Evolutionary conservation across 2,329 filamentous ascomycete species (phyloP).

Genomic region (Colletotrichum sp.): DNA sequence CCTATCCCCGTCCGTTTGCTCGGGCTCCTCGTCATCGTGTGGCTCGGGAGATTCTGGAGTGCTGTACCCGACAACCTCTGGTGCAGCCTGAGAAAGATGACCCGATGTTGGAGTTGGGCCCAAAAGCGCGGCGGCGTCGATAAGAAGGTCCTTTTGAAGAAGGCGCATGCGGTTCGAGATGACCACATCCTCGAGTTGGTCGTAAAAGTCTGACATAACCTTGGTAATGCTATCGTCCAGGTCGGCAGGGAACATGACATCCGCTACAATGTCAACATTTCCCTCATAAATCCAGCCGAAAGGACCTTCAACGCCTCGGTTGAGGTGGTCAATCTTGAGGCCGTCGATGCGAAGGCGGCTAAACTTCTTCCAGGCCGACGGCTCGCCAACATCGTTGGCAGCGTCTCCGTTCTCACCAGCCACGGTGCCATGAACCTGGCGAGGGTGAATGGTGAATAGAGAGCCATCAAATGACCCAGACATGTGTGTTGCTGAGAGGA

Average conservation of each 20-base stretch:
- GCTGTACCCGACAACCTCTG: background rate
- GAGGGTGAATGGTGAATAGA: slow-evolving; percentile 94
- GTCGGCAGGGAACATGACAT: slow-evolving; percentile 92
- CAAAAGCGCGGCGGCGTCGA: slow-evolving; percentile 23
- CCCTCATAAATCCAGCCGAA: slow-evolving; percentile 99
- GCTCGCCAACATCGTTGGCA: slow-evolving; percentile 64
- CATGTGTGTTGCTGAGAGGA: slow-evolving; percentile 93
- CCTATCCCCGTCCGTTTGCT: slow-evolving; percentile 58
- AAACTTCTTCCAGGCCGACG: slow-evolving; percentile 91
- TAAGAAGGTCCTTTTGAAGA: slow-evolving; percentile 51
- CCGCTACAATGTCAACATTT: slow-evolving; percentile 94
- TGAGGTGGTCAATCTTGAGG: slow-evolving; percentile 93
- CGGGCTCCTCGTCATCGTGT: background rate
- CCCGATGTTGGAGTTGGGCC: slow-evolving; percentile 34
- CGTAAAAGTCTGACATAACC: slow-evolving; percentile 96
- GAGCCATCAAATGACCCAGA: slow-evolving; percentile 95
- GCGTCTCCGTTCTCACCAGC: slow-evolving; percentile 64
- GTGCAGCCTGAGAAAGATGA: slow-evolving; percentile 33
- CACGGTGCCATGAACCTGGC: slow-evolving; percentile 83
- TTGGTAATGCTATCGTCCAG: slow-evolving; percentile 88
- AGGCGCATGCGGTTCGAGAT: slow-evolving; percentile 75
- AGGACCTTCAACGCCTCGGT: slow-evolving; percentile 88
- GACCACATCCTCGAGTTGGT: slow-evolving; percentile 91
- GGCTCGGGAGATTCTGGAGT: background rate
- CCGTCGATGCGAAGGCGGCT: slow-evolving; percentile 91